Evolutionary conservation across 2,329 filamentous ascomycete species (phyloP).

Genomic region (Incumbomyces lentus): DNA sequence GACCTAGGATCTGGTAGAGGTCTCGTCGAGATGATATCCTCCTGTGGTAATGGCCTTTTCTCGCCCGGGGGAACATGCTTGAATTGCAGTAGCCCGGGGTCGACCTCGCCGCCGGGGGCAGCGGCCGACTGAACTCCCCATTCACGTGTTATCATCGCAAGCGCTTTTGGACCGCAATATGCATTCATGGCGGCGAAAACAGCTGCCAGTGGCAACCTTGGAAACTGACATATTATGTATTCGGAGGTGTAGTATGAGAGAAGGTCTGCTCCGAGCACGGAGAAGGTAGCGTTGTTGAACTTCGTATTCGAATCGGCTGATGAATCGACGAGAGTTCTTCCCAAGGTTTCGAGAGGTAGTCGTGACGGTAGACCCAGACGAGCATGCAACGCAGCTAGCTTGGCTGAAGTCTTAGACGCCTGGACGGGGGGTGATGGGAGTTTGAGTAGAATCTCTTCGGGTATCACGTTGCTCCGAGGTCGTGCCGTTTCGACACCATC

Average conservation of each 20-base stretch:
- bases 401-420: conserved; percentile 62
- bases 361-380: conserved; percentile 72
- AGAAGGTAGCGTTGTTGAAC: conserved; percentile 83
- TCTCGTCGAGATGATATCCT: conserved; percentile 11
- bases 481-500: conserved; percentile 19
- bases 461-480: conserved; percentile 17
- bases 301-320: conserved; percentile 68
- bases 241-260: conserved; percentile 84
- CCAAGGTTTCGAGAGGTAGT: conserved; percentile 76
- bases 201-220: conserved; percentile 79
- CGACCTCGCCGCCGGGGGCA: conserved; percentile 79
- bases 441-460: conserved; percentile 29
- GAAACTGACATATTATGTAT: conserved; percentile 78
- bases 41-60: conserved; percentile 36
- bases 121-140: conserved; percentile 91
- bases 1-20: conserved; percentile 6
- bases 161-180: conserved; percentile 65
- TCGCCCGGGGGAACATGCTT: conserved; percentile 33
- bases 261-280: conserved; percentile 70
- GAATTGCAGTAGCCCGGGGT: conserved; percentile 83
- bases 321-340: conserved; percentile 71
- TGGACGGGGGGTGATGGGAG: conserved; percentile 63
- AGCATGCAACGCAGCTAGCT: conserved; percentile 85
- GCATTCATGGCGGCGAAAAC: conserved; percentile 77
- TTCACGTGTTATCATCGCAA: conserved; percentile 63